Conservation (phyloP, 192 early-diverging fungal species). For the Geranomyces variabilis region DNA sequence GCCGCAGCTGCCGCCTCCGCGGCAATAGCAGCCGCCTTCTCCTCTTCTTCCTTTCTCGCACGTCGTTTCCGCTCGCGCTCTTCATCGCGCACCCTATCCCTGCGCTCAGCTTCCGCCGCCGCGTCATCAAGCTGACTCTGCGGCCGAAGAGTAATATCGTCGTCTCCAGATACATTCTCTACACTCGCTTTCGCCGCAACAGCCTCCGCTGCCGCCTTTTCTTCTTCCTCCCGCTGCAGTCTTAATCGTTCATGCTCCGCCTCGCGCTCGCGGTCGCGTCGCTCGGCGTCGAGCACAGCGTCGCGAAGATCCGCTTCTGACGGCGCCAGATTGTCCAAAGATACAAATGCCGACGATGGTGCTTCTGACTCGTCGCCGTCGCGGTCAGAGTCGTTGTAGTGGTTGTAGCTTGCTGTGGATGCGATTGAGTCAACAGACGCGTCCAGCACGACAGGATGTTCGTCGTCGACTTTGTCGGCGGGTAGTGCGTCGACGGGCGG, state of each 20-base stretch:
- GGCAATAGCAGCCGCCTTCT: background rate
- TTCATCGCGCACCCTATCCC: constrained; percentile 28
- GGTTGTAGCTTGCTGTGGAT: no score
- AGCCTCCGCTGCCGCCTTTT: background rate
- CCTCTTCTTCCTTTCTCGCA: background rate
- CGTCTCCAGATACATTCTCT: no score
- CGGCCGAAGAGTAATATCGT: no score
- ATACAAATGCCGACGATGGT: no score
- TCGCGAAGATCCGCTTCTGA: background rate
- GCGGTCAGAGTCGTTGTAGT: no score
- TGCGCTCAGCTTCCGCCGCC: constrained; percentile 15
- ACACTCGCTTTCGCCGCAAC: background rate
- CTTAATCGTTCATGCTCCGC: constrained; percentile 15
- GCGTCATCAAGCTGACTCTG: background rate
- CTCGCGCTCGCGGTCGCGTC: constrained; percentile 30
- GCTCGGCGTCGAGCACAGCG: constrained; percentile 14
- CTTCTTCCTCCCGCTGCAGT: background rate
- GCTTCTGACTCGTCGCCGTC: no score
- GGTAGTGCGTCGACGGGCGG: no score
- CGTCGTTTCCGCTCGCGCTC: constrained; percentile 19
- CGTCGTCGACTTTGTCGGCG: no score
- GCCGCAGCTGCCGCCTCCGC: background rate
- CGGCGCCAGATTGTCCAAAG: no score
- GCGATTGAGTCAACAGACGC: no score
- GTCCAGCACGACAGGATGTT: no score